phyloP scores from a whole-genome alignment of 768 basidiomycete species.

The Leccinum fibrillosum region DNA sequence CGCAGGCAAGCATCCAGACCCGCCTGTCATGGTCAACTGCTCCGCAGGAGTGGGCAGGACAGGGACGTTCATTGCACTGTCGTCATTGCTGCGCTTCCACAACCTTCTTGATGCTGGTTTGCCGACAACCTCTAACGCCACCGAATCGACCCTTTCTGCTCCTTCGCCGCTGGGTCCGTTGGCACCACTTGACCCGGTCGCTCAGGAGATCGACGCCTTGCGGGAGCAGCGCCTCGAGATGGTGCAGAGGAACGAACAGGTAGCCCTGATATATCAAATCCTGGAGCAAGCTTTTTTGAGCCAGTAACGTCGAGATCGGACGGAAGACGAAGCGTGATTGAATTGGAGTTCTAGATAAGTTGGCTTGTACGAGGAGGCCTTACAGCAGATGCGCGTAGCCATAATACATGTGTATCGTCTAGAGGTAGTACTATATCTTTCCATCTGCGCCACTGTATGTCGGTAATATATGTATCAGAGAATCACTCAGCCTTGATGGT shows the following conservation, averaged over 20 bases:
- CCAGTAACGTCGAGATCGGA: slow-evolving; percentile 7
- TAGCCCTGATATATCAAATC: slow-evolving; percentile 60
- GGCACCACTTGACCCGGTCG: slow-evolving; percentile 51
- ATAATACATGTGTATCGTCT: neutral
- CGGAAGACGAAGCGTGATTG: neutral
- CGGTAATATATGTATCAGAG: neutral
- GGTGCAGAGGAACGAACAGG: slow-evolving; percentile 73
- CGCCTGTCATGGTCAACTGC: slow-evolving; percentile 81
- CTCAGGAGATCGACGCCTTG: slow-evolving; percentile 71
- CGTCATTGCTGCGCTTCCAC: slow-evolving; percentile 68
- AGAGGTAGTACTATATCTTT: neutral
- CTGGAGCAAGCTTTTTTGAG: slow-evolving; percentile 32
- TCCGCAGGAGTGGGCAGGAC: slow-evolving; percentile 88
- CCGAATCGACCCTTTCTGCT: slow-evolving; percentile 32
- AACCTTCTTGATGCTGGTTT: slow-evolving; percentile 39
- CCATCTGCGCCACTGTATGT: neutral
- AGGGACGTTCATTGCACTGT: slow-evolving; percentile 79
- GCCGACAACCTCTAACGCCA: slow-evolving; percentile 16
- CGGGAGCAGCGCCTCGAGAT: slow-evolving; percentile 80
- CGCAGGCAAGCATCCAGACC: slow-evolving; percentile 47
- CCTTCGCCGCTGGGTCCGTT: slow-evolving; percentile 59
- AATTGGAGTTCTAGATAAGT: neutral
- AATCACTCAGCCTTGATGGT: too few relatives aligned
- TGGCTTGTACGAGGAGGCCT: neutral
- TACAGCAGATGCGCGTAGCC: neutral